A percentile compares a stretch with the other conserved stretches of the same genome.
Conservation (phyloP, 2,329 filamentous ascomycete species). For the Xylariomycetidae sp. region DNA sequence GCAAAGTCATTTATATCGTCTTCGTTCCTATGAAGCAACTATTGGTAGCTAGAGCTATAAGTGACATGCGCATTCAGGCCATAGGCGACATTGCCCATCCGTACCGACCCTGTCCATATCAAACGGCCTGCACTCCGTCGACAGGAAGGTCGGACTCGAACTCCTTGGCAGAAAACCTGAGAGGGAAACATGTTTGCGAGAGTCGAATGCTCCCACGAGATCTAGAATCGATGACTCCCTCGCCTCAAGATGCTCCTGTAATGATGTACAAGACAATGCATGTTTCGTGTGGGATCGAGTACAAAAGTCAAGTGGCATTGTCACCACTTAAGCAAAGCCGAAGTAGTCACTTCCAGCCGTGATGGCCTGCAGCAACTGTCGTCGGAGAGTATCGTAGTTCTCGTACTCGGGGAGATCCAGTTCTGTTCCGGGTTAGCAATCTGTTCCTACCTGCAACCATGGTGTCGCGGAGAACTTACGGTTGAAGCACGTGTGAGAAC, state of each 20-base stretch:
- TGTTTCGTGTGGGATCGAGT: background rate
- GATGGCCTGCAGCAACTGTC: constrained; percentile 88
- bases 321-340: constrained; percentile 69
- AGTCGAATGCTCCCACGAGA: background rate
- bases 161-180: constrained; percentile 5
- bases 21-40: constrained; percentile 9
- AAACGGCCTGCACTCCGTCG: constrained; percentile 27
- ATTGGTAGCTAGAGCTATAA: constrained; percentile 9
- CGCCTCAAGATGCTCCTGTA: constrained; percentile 4
- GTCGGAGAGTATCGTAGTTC: constrained; percentile 82
- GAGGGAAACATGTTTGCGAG: background rate
- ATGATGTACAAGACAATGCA: constrained; percentile 11
- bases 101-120: constrained; percentile 7
- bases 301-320: background rate
- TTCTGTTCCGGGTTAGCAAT: constrained; percentile 52
- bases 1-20: background rate
- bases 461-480: constrained; percentile 59
- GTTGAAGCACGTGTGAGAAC: constrained; percentile 98
- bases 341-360: constrained; percentile 98
- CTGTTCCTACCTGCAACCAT: constrained; percentile 1
- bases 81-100: constrained; percentile 5
- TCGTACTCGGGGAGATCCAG: constrained; percentile 98
- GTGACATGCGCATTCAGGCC: constrained; percentile 11
- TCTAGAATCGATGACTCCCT: constrained; percentile 1
- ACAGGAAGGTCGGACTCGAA: constrained; percentile 6